These are phyloP conservation scores for Arthrobotrys pseudoclavata DNA, from an alignment of 2,329 filamentous ascomycete genomes.

Conservation along the genomic window DNA sequence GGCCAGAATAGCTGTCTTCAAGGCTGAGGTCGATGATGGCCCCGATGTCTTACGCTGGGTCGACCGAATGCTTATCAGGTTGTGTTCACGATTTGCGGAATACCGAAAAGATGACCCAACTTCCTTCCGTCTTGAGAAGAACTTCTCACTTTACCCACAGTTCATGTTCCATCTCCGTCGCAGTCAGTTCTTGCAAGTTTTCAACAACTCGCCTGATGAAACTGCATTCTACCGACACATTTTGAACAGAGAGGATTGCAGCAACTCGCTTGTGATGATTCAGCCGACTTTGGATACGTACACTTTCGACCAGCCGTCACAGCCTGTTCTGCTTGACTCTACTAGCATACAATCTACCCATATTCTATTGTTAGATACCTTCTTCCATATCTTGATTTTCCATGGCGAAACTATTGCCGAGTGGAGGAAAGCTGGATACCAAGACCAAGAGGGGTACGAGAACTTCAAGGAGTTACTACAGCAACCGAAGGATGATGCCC, in stretches of 20 bases:
- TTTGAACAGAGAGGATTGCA: slow-evolving; percentile 95
- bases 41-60: slow-evolving; percentile 99
- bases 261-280: slow-evolving; percentile 98
- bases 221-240: slow-evolving; percentile 99
- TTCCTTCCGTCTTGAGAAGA: slow-evolving; percentile 96
- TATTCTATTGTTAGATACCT: slow-evolving; percentile 93
- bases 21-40: slow-evolving; percentile 97
- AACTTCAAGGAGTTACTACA: slow-evolving; percentile 91
- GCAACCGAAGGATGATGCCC: slow-evolving; percentile 95
- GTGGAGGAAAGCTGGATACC: slow-evolving; percentile 97
- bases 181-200: slow-evolving; percentile 97
- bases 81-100: slow-evolving; percentile 96
- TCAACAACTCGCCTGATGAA: slow-evolving; percentile 99
- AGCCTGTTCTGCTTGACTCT: slow-evolving; percentile 94
- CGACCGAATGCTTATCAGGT: slow-evolving; percentile 95
- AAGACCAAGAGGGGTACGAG: slow-evolving; percentile 97
- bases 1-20: slow-evolving; percentile 99
- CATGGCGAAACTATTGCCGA: slow-evolving; percentile 98
- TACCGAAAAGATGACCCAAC: slow-evolving; percentile 98
- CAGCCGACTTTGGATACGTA: slow-evolving; percentile 98
- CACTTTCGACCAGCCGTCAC: slow-evolving; percentile 92
- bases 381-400: slow-evolving; percentile 99
- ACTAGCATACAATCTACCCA: slow-evolving; percentile 96
- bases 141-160: slow-evolving; percentile 98
- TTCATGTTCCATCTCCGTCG: slow-evolving; percentile 99